Base-by-base conservation (phyloP, 345 rosid genomes). In the Combretum micranthum region DNA sequence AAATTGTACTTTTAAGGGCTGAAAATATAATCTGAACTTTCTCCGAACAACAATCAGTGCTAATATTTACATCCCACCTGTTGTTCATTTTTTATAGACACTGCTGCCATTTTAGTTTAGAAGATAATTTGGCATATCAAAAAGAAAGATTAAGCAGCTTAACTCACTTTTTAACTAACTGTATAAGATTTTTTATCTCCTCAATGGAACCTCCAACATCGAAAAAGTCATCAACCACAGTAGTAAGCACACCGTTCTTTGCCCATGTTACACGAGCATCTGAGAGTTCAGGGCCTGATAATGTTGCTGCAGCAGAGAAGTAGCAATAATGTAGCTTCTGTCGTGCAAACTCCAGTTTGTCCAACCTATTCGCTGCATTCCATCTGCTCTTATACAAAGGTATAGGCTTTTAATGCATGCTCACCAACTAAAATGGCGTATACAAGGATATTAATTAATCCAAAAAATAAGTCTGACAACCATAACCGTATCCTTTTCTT, bases 241-340 rank as follows among this genome's bases (percentile, higher is more conserved):
- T 92, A 21, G 93, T 79, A 58, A 92, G 89, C 37, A 89, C 91
- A 18, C 82, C 83, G 53, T 82, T 85, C 80, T 92, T 92, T 53
- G 96, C 96, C 98, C 97, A 92, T n/a, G 93, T 72, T 48, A 84
- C 77, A 44, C 95, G 93, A 13, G 97, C 96, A 70, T 83, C 83
- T 17, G 89, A 78, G 63, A 92, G 55, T 69, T 80, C 83, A 16
- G 91, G 91, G 51, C 77, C 37, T 55, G 70, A 78, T 19, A 85
- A 64, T 20, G 81, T 78, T 62, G 88, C 96, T 42, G 88, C 96
- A 17, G 77, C 88, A 52, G 96, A 85, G 66, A 90, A 90, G 78
- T 87, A 85, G 52, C 96, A 87, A 64, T 85, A 87, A 12, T 77
- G 77, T 73, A 80, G 68, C 69, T 85, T 87, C 69, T 90, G 96